Evolutionary conservation across 2,329 filamentous ascomycete genomes (phyloP), one percentile per base, ranked within the genome.

Genomic region (Leptographium lundbergii): DNA sequence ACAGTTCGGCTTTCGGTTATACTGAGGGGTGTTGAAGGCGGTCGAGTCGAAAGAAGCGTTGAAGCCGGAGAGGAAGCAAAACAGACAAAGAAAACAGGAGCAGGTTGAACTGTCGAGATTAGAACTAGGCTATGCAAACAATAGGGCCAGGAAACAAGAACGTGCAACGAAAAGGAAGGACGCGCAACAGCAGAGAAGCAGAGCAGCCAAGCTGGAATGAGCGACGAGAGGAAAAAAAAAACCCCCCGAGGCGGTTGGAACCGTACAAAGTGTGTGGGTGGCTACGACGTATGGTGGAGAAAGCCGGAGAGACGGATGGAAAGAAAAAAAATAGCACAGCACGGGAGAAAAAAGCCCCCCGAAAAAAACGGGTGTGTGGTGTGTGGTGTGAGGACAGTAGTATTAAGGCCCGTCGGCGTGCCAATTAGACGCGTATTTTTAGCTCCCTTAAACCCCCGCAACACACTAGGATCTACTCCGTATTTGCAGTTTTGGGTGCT

Each of bases 381-480:
- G n/a, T n/a, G n/a, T n/a, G 57, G 57, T 32, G 34, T 27, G 52
- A 59, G 42, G 34, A 34, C 34, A 51, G 9, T n/a, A 7, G 13
- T n/a, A 19, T 11, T 5, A 5, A 11, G 36, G 9, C 10, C 5
- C 3, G 32, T 22, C 6, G 19, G 19, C 6, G 10, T 22, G 22
- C 61, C 60, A 63, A 62, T 63, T 9, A 42, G 59, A 58, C 62
- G 62, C 62, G 62, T 57, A 34, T 39, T 63, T 63, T 59, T 39
- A 39, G 36, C 36, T 39, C 36, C 50, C 50, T 32, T 14, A 13
- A 6, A 14, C 29, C 54, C 54, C 54, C 54, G 54, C 54, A 27
- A 39, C 10, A 24, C 54, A 42, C 53, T 54, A 54, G 32, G 29
- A 53, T 19, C 51, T 47, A 39, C 36, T 34, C 32, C 32, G 32